phyloP scores from a whole-genome alignment of 1,139 yeast species.

The Diutina sp. region DNA sequence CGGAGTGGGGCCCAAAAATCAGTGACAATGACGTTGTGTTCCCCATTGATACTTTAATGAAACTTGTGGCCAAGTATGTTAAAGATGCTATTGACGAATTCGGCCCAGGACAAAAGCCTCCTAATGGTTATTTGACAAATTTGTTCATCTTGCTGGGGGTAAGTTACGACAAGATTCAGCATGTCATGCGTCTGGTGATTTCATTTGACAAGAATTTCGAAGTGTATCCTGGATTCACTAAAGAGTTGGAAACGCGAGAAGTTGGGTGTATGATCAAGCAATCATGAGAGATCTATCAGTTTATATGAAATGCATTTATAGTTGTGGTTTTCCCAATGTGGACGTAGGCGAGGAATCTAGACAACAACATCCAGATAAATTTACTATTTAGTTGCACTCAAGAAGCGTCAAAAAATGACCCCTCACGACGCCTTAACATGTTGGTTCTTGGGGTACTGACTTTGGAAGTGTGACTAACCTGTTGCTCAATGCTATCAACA shows the following conservation, averaged over 20 bases:
- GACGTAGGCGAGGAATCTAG: not conserved
- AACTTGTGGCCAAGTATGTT: slow-evolving; percentile 35
- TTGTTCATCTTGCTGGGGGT: slow-evolving; percentile 71
- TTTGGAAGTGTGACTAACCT: not conserved
- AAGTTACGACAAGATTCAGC: slow-evolving; percentile 55
- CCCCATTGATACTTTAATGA: slow-evolving; percentile 63
- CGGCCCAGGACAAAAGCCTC: slow-evolving; percentile 24
- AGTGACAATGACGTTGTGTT: slow-evolving; percentile 57
- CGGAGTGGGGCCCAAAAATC: slow-evolving; percentile 30
- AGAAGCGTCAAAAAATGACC: slow-evolving; percentile 1
- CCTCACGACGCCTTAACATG: not conserved
- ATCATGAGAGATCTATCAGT: not conserved
- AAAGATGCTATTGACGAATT: slow-evolving; percentile 23
- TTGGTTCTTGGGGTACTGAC: not conserved
- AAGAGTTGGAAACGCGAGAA: slow-evolving; percentile 29
- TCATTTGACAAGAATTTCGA: slow-evolving; percentile 45
- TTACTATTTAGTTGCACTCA: not conserved
- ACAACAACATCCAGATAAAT: not conserved
- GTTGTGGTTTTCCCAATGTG: not conserved
- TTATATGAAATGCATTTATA: not conserved
- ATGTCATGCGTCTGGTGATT: slow-evolving; percentile 51
- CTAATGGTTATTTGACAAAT: slow-evolving; percentile 37
- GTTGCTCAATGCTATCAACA: slow-evolving; percentile 49
- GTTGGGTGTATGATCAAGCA: slow-evolving; percentile 46
- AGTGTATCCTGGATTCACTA: slow-evolving; percentile 30